phyloP scores from a whole-genome alignment of 2,329 filamentous ascomycete species.

The Pyrenochaeta sp. region DNA sequence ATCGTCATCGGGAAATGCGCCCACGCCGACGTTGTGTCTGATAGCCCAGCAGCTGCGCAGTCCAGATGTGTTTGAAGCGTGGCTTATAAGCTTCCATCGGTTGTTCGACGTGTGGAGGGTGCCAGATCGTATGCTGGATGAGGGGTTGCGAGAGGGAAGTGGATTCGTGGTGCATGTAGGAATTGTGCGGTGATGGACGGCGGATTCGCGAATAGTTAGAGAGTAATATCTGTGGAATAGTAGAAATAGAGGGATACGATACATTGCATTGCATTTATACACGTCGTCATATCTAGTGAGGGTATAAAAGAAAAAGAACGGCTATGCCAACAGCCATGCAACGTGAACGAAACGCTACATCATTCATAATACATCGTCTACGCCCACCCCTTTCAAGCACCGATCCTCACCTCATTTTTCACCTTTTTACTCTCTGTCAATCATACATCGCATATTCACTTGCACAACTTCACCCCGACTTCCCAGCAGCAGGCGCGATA shows the following conservation, averaged over 20 bases:
- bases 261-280: neutral
- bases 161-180: slow-evolving; percentile 88
- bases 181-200: slow-evolving; percentile 30
- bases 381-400: neutral
- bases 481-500: slow-evolving; percentile 10
- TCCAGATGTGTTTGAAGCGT: slow-evolving; percentile 83
- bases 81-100: slow-evolving; percentile 73
- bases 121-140: slow-evolving; percentile 68
- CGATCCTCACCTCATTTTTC: neutral
- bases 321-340: neutral
- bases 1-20: neutral
- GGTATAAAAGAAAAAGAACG: neutral
- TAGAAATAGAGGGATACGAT: too few relatives aligned
- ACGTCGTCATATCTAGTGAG: slow-evolving; percentile 20
- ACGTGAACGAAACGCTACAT: neutral
- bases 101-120: slow-evolving; percentile 80
- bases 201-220: neutral
- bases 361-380: neutral
- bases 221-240: neutral
- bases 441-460: neutral
- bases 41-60: slow-evolving; percentile 90
- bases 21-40: slow-evolving; percentile 72
- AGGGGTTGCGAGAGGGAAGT: slow-evolving; percentile 67
- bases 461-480: slow-evolving; percentile 12
- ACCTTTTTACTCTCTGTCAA: neutral